Percentiles rank a stretch among this genome's conserved stretches.
These are phyloP conservation scores for Lenzites betulinus DNA, from an alignment of 768 basidiomycete genomes.

Conservation along the genomic window DNA sequence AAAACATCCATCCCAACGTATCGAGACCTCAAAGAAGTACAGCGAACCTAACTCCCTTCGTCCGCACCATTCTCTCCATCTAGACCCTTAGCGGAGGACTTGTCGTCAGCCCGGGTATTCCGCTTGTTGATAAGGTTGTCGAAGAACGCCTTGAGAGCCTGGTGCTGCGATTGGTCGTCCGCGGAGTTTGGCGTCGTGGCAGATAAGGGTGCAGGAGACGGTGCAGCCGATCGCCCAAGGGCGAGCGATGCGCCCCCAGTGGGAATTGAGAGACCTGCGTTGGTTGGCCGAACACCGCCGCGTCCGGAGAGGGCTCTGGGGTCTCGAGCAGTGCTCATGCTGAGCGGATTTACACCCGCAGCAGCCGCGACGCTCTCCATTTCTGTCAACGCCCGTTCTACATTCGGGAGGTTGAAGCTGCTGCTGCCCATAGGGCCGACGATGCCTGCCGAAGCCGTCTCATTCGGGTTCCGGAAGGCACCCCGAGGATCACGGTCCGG, in stretches of 20 bases:
- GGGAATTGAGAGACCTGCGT: conserved; percentile 25
- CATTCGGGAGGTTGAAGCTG: conserved; percentile 82
- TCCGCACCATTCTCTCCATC: conserved; percentile 19
- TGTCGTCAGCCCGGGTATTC: conserved; percentile 48
- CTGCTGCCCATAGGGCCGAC: conserved; percentile 93
- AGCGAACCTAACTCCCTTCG: conserved; percentile 19
- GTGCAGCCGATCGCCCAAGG: conserved; percentile 22
- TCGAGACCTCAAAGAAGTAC: not conserved
- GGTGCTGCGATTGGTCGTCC: conserved; percentile 71
- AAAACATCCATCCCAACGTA: not conserved
- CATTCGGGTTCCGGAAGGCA: conserved; percentile 79
- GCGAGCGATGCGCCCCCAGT: conserved; percentile 14
- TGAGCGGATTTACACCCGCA: conserved; percentile 34
- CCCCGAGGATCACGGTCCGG: conserved; percentile 87
- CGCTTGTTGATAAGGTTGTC: conserved; percentile 75
- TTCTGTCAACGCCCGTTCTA: conserved; percentile 84
- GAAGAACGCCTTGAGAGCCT: conserved; percentile 88
- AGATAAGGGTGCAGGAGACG: conserved; percentile 33
- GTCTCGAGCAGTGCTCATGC: conserved; percentile 36
- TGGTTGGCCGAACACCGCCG: conserved; percentile 18
- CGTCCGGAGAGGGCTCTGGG: conserved; percentile 31
- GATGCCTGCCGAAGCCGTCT: conserved; percentile 67
- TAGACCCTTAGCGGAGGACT: conserved; percentile 36
- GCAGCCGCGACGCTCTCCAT: conserved; percentile 69
- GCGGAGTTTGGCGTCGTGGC: conserved; percentile 44